Evolutionary conservation across 2,329 filamentous ascomycete genomes (phyloP).

Genomic region (Arthroderma sp.): DNA sequence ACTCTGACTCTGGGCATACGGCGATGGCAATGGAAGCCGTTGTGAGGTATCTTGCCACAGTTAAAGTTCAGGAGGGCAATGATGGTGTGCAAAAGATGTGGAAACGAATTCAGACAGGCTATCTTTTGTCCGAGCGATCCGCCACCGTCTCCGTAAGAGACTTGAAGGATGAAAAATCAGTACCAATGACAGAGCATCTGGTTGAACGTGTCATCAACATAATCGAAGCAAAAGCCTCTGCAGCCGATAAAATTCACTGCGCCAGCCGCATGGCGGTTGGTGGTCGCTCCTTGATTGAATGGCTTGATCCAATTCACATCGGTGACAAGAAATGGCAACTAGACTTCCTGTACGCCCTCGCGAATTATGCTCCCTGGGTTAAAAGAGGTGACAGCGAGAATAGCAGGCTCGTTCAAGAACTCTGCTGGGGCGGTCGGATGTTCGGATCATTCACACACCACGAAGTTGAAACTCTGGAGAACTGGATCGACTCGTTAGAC

Average conservation of each 20-base stretch:
- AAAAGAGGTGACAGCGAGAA: slow-evolving; percentile 25
- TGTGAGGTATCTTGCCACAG: slow-evolving; percentile 24
- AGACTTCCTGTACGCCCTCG: slow-evolving; percentile 25
- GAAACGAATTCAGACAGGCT: slow-evolving; percentile 33
- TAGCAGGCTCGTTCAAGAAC: slow-evolving; percentile 31
- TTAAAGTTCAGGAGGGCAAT: slow-evolving; percentile 16
- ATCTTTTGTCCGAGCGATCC: slow-evolving; percentile 20
- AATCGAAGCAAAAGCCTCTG: slow-evolving; percentile 27
- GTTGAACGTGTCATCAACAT: slow-evolving; percentile 14
- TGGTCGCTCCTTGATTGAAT: slow-evolving; percentile 25
- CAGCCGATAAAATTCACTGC: slow-evolving; percentile 30
- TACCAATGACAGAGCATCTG: not conserved
- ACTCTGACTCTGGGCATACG: slow-evolving; percentile 36
- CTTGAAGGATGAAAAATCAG: not conserved
- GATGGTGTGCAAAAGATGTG: slow-evolving; percentile 23
- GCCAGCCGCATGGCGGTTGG: slow-evolving; percentile 29
- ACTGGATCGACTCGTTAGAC: slow-evolving; percentile 30
- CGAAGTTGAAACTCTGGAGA: slow-evolving; percentile 26
- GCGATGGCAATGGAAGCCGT: slow-evolving; percentile 34
- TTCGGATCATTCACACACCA: slow-evolving; percentile 37
- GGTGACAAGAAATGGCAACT: slow-evolving; percentile 20
- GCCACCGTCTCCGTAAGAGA: slow-evolving; percentile 4
- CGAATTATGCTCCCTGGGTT: slow-evolving; percentile 30
- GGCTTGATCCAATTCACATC: slow-evolving; percentile 28
- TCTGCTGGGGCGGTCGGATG: slow-evolving; percentile 37